These are phyloP conservation scores for Neopestalotiopsis rosae DNA, from an alignment of 2,329 filamentous ascomycete species.

Conservation along the genomic window DNA sequence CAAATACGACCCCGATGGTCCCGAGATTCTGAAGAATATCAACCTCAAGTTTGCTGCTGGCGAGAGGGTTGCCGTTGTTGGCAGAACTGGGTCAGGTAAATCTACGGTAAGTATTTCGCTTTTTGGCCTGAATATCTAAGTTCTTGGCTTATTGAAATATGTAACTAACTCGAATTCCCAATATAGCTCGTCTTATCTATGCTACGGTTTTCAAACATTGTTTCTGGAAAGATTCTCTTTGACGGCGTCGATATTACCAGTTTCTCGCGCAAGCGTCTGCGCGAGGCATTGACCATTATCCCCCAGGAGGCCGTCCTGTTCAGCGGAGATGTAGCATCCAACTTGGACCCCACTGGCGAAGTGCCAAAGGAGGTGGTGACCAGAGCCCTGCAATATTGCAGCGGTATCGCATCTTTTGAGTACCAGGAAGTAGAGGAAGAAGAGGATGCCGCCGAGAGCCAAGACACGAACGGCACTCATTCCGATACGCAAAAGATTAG, in stretches of 20 bases:
- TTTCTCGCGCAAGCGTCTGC: constrained; percentile 54
- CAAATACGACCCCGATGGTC: constrained; percentile 50
- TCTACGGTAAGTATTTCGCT: constrained; percentile 65
- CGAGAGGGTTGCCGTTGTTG: constrained; percentile 79
- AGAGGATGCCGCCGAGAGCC: constrained; percentile 21
- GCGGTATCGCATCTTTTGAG: constrained; percentile 56
- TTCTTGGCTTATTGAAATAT: too few relatives aligned
- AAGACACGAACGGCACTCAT: constrained; percentile 1
- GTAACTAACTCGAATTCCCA: constrained; percentile 18
- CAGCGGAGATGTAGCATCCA: constrained; percentile 54
- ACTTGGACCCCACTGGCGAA: constrained; percentile 69
- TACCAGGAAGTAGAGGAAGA: constrained; percentile 26
- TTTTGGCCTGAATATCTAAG: not conserved
- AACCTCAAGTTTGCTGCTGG: constrained; percentile 65
- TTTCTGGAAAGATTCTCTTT: constrained; percentile 58
- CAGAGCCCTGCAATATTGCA: constrained; percentile 66
- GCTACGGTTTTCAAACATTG: constrained; percentile 57
- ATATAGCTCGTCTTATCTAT: constrained; percentile 56
- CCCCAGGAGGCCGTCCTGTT: constrained; percentile 65
- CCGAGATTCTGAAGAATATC: constrained; percentile 55
- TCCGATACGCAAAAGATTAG: constrained; percentile 35
- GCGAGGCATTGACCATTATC: constrained; percentile 61
- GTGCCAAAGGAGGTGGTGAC: constrained; percentile 59
- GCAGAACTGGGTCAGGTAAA: constrained; percentile 83
- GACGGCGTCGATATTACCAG: constrained; percentile 62